Evolutionary conservation across 1,284 basidiomycete genomes (phyloP).

Genomic region (Mixia osmundae): DNA sequence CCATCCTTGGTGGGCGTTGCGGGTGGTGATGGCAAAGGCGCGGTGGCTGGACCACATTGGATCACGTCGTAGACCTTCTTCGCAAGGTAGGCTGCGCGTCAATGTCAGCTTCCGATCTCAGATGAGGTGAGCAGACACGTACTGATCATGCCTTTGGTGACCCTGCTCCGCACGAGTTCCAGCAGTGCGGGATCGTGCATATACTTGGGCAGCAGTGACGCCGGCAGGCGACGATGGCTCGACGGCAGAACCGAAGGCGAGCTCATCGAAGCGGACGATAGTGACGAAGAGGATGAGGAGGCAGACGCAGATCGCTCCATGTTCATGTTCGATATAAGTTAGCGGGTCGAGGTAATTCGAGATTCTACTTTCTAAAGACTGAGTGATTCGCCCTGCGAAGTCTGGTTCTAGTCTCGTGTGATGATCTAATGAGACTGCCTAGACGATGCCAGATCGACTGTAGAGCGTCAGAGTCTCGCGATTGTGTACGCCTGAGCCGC

Average conservation of each 20-base stretch:
- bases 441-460: too few relatives aligned
- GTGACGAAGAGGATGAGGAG: not conserved
- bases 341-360: too few relatives aligned
- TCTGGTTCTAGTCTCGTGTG: too few relatives aligned
- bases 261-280: not conserved
- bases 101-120: not conserved
- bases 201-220: slow-evolving; percentile 17
- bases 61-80: slow-evolving; percentile 40
- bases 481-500: too few relatives aligned
- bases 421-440: too few relatives aligned
- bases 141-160: slow-evolving; percentile 58
- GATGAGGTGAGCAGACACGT: slow-evolving; percentile 4
- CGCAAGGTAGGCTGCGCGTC: slow-evolving; percentile 32
- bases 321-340: not conserved
- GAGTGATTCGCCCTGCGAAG: too few relatives aligned
- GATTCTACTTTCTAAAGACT: too few relatives aligned
- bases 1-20: slow-evolving; percentile 19
- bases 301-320: slow-evolving; percentile 2
- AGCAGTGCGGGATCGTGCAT: slow-evolving; percentile 50
- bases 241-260: slow-evolving; percentile 6
- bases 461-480: too few relatives aligned
- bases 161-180: slow-evolving; percentile 46
- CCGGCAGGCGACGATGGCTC: slow-evolving; percentile 15
- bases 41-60: slow-evolving; percentile 16
- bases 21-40: slow-evolving; percentile 16